These are phyloP conservation scores for Mycena sp. DNA, from an alignment of 1,284 basidiomycete genomes.

Conservation along the genomic window DNA sequence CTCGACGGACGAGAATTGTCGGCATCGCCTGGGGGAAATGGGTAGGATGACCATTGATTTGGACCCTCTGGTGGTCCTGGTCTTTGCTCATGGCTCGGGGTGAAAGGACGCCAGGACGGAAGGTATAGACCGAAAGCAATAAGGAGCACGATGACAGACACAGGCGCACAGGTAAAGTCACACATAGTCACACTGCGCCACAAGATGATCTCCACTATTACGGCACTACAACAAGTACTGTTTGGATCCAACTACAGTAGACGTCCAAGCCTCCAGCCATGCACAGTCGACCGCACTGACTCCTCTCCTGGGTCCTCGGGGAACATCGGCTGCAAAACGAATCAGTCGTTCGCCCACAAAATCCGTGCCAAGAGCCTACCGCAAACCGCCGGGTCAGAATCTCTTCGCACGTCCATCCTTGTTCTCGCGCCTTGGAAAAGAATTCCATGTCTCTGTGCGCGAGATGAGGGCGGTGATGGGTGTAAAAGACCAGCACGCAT, in stretches of 20 bases:
- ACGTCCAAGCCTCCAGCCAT: conserved; percentile 79
- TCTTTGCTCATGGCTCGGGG: conserved; percentile 48
- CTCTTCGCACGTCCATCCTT: conserved; percentile 82
- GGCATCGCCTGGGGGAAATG: conserved; percentile 30
- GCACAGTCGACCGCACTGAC: conserved; percentile 75
- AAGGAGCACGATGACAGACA: not conserved
- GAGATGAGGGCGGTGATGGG: conserved; percentile 90
- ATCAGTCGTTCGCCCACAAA: not conserved
- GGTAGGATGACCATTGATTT: conserved; percentile 40
- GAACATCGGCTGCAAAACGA: conserved; percentile 80
- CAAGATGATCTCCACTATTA: not conserved
- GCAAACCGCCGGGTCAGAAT: conserved; percentile 75
- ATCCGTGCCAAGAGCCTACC: conserved; percentile 49
- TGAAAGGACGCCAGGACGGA: conserved; percentile 2
- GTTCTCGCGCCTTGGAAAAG: conserved; percentile 71
- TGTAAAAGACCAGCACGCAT: conserved; percentile 89
- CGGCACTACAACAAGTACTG: not conserved
- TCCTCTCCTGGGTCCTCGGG: conserved; percentile 85
- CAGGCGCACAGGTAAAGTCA: not conserved
- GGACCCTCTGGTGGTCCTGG: conserved; percentile 44
- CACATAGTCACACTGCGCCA: not conserved
- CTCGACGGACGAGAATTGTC: conserved; percentile 31
- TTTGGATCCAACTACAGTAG: not conserved
- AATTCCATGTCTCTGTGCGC: conserved; percentile 89
- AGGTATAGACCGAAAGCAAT: not conserved